Evolutionary conservation across 305 asterid species (phyloP).

Genomic region (Fraxinus ornus): DNA sequence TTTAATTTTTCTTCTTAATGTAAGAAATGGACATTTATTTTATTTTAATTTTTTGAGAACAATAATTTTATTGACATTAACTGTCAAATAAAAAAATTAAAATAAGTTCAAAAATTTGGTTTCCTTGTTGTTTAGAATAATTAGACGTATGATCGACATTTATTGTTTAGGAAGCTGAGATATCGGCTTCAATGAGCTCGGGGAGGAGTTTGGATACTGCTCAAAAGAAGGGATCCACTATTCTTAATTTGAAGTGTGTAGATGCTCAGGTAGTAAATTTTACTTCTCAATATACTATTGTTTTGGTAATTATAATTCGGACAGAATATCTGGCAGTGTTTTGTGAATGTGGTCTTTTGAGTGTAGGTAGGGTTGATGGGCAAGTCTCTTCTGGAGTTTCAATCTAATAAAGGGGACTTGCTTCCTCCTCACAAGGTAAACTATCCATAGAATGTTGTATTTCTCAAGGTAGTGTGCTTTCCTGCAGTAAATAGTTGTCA

Average conservation of each 20-base stretch:
- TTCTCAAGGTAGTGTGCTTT: constrained; percentile 13
- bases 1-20: neutral
- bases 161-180: constrained; percentile 78
- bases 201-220: constrained; percentile 87
- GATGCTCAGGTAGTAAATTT: constrained; percentile 72
- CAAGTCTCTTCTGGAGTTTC: constrained; percentile 80
- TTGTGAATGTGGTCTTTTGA: constrained; percentile 27
- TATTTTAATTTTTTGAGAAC: neutral
- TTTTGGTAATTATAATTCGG: neutral
- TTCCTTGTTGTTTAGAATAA: neutral
- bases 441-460: constrained; percentile 9
- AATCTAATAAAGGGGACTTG: constrained; percentile 88
- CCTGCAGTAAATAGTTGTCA: constrained; percentile 4
- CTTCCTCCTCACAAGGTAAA: constrained; percentile 94
- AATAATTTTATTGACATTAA: neutral
- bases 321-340: neutral
- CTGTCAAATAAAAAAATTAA: neutral
- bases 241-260: constrained; percentile 87
- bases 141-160: neutral
- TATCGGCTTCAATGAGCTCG: constrained; percentile 71
- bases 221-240: constrained; percentile 84
- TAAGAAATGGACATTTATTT: constrained; percentile 3
- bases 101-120: neutral
- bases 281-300: neutral
- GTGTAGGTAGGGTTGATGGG: constrained; percentile 92